Conservation (phyloP, 2,329 filamentous ascomycete genomes). For the Colletotrichum sp. region DNA sequence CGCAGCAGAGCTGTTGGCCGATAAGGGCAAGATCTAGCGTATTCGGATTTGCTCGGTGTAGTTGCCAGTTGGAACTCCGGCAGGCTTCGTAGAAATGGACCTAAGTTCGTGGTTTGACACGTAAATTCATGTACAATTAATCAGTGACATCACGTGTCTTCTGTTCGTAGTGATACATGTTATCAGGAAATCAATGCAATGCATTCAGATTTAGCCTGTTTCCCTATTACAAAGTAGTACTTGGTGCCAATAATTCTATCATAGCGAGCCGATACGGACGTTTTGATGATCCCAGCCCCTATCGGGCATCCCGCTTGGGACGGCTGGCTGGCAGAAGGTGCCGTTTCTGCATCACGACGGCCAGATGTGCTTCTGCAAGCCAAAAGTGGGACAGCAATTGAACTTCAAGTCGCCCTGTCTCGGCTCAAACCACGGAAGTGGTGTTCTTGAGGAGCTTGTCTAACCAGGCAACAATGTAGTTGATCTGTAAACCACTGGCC, state of each 20-base stretch:
- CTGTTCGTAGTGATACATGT: neutral
- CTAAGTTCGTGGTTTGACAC: neutral
- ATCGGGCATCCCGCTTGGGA: neutral
- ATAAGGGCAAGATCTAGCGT: conserved; percentile 32
- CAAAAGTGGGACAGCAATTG: neutral
- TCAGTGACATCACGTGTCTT: neutral
- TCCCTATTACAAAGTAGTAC: neutral
- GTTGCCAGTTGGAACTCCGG: neutral
- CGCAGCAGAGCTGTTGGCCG: conserved; percentile 72
- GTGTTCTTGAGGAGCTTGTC: neutral
- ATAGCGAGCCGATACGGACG: neutral
- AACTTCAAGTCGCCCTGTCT: neutral
- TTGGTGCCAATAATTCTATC: neutral
- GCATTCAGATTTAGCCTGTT: neutral
- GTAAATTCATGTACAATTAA: neutral
- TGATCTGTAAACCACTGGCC: neutral
- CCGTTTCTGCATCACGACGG: neutral
- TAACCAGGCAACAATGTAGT: neutral
- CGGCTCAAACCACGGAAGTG: neutral
- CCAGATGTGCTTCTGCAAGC: neutral
- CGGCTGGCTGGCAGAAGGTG: neutral
- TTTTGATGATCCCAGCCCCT: neutral
- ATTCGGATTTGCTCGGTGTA: neutral
- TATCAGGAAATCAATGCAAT: neutral
- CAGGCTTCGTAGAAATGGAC: neutral